Conservation (phyloP, 495 filamentous ascomycete species). For the Neurospora sublineolata region DNA sequence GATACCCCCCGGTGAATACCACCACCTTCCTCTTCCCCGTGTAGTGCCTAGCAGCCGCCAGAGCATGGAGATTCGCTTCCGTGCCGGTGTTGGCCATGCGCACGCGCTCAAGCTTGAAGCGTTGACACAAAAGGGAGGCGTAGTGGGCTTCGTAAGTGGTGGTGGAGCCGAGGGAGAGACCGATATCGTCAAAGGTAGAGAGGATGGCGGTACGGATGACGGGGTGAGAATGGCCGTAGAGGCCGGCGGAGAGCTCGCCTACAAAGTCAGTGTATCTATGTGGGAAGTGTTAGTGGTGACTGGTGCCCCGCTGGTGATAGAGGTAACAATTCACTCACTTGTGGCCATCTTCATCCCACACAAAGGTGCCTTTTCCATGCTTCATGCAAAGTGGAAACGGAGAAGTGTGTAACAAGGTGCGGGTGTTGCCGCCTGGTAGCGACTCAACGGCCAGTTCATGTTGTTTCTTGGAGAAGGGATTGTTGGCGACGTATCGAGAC, state of each 20-base stretch:
- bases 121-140: constrained; percentile 27
- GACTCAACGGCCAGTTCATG: constrained; percentile 27
- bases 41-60: constrained; percentile 29
- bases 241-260: constrained; percentile 41
- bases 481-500: constrained; percentile 20
- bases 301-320: neutral
- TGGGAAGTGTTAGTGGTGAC: neutral
- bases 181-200: constrained; percentile 23
- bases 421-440: constrained; percentile 52
- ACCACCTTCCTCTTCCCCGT: constrained; percentile 34
- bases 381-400: constrained; percentile 45
- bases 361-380: constrained; percentile 25
- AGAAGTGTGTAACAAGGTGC: constrained; percentile 42
- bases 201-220: constrained; percentile 26
- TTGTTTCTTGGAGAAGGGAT: constrained; percentile 24
- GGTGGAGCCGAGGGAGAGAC: constrained; percentile 32
- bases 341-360: constrained; percentile 33
- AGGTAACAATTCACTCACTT: constrained; percentile 13
- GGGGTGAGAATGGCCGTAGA: constrained; percentile 43
- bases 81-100: constrained; percentile 45
- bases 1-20: constrained; percentile 42
- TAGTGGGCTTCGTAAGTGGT: constrained; percentile 28
- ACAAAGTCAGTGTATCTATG: constrained; percentile 36
- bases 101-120: constrained; percentile 34
- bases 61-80: constrained; percentile 40